Conservation (phyloP, 2,329 filamentous ascomycete genomes). For the Tolypocladium paradoxum region DNA sequence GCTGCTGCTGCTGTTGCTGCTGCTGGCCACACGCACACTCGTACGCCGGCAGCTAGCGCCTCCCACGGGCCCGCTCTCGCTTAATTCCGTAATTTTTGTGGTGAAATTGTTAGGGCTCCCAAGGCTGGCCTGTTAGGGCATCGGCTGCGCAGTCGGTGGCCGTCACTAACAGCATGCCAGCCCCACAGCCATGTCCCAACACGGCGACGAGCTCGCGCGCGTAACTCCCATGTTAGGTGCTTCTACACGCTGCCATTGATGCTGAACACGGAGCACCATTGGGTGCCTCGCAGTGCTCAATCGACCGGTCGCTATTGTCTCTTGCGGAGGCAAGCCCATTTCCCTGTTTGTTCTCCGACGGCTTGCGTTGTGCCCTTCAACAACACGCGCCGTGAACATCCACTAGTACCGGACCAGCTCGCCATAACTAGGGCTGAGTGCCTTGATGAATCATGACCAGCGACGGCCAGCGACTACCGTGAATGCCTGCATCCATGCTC, state of each 20-base stretch:
- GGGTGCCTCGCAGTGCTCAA: background rate
- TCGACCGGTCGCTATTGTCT: background rate
- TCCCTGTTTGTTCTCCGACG: background rate
- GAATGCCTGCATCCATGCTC: background rate
- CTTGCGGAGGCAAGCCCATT: background rate
- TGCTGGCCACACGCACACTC: background rate
- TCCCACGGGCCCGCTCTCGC: slow-evolving; percentile 6
- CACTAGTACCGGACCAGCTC: background rate
- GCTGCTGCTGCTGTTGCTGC: slow-evolving; percentile 1
- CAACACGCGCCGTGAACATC: background rate
- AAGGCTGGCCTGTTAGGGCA: background rate
- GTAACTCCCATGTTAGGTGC: background rate
- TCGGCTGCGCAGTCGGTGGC: slow-evolving; percentile 1
- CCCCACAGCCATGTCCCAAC: background rate
- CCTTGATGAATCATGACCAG: background rate
- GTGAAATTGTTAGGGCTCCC: slow-evolving; percentile 14
- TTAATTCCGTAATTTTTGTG: slow-evolving; percentile 14
- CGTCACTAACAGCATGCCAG: slow-evolving; percentile 3
- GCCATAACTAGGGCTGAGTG: background rate
- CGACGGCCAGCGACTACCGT: background rate
- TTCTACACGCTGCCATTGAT: background rate
- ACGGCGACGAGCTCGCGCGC: background rate
- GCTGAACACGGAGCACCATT: background rate
- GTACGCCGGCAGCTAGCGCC: background rate
- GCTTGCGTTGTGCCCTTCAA: background rate